These are phyloP conservation scores for Zychaea mexicana DNA, from an alignment of 371 early-diverging fungal genomes.

Conservation along the genomic window DNA sequence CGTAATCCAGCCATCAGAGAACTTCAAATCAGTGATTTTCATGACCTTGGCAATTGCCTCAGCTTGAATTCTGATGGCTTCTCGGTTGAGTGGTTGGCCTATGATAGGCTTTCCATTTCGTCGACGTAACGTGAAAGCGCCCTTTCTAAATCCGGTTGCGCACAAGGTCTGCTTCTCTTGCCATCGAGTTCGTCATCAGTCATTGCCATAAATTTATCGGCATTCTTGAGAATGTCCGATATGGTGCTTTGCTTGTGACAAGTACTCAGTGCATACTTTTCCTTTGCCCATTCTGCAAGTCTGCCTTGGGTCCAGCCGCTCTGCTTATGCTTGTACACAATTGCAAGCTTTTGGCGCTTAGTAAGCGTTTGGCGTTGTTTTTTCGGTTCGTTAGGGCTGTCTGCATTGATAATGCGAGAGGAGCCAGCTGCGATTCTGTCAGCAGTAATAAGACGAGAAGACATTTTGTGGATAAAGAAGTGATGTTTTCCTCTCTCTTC, in stretches of 20 bases:
- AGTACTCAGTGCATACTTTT: too few species aligned
- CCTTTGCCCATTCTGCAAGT: too few species aligned
- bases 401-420: too few species aligned
- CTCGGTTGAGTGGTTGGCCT: not conserved
- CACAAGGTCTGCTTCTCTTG: not conserved
- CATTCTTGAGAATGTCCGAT: not conserved
- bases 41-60: not conserved
- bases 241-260: not conserved
- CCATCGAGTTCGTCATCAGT: not conserved
- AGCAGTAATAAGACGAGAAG: too few species aligned
- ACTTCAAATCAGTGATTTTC: not conserved
- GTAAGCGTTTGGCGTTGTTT: too few species aligned
- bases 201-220: not conserved
- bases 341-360: too few species aligned
- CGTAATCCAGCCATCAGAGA: constrained; percentile 1
- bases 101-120: not conserved
- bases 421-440: too few species aligned
- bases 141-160: not conserved
- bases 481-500: too few species aligned
- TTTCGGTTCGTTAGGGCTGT: too few species aligned
- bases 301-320: too few species aligned
- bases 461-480: too few species aligned
- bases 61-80: not conserved
- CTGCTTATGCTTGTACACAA: too few species aligned
- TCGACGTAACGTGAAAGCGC: not conserved